Percentiles rank a stretch among this genome's conserved stretches.
phyloP scores from a whole-genome alignment of 2,329 filamentous ascomycete genomes.

The Drechslerella dactyloides region DNA sequence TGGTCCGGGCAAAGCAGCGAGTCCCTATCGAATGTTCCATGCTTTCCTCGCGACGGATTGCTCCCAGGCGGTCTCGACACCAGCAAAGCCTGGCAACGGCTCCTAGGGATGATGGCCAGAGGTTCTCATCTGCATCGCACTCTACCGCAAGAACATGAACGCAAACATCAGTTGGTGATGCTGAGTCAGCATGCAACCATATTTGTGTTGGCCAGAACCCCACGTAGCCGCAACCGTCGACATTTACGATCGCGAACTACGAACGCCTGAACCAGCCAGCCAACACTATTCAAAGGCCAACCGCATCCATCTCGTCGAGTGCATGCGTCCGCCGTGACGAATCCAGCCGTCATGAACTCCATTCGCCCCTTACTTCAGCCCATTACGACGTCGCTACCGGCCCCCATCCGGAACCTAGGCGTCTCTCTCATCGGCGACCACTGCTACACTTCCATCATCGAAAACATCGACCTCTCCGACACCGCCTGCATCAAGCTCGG shows the following conservation, averaged over 20 bases:
- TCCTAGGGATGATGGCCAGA: no score
- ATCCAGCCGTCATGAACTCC: slow-evolving; percentile 65
- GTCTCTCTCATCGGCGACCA: slow-evolving; percentile 77
- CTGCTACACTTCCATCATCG: slow-evolving; percentile 86
- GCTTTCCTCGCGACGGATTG: no score
- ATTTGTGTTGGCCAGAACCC: slow-evolving; percentile 37
- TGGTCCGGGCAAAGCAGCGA: slow-evolving; percentile 12
- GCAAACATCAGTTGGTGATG: neutral
- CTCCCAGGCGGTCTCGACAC: no score
- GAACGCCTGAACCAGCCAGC: neutral
- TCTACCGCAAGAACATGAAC: neutral
- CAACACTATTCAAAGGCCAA: no score
- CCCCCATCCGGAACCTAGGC: slow-evolving; percentile 75
- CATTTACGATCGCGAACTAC: slow-evolving; percentile 6
- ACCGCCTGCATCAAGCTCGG: slow-evolving; percentile 84
- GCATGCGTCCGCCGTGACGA: neutral
- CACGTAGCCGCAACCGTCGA: slow-evolving; percentile 29
- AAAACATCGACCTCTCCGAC: slow-evolving; percentile 80
- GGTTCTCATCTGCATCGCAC: no score
- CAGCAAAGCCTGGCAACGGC: no score
- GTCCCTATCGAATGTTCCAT: no score
- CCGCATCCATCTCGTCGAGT: neutral
- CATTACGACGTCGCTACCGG: slow-evolving; percentile 75
- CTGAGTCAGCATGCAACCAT: slow-evolving; percentile 16
- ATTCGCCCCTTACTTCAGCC: slow-evolving; percentile 67